Evolutionary conservation across 2,329 filamentous ascomycete genomes (phyloP).

Genomic region (Diaporthe destruens): DNA sequence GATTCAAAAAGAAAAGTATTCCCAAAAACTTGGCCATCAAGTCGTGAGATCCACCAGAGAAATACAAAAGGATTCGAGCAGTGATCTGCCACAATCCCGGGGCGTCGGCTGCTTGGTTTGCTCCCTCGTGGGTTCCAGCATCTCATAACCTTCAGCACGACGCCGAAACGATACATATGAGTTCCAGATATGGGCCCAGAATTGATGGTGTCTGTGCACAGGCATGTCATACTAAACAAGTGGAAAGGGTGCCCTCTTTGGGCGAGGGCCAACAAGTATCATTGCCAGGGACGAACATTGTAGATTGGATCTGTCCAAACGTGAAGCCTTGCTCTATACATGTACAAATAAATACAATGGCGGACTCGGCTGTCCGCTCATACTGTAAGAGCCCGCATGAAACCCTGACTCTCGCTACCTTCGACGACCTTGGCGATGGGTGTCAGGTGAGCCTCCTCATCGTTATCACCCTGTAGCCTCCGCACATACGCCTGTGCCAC

Average conservation of each 20-base stretch:
- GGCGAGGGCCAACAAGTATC: not conserved
- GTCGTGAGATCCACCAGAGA: not conserved
- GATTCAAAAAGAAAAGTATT: too few species aligned
- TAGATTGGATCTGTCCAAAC: not conserved
- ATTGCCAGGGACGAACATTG: not conserved
- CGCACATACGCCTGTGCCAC: constrained; percentile 69
- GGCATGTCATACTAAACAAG: too few species aligned
- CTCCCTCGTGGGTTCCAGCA: too few species aligned
- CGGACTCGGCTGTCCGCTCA: constrained; percentile 21
- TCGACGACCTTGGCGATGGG: constrained; percentile 70
- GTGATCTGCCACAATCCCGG: too few species aligned
- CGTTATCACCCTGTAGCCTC: constrained; percentile 53
- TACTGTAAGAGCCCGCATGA: constrained; percentile 60
- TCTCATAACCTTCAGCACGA: too few species aligned
- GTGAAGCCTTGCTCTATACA: not conserved
- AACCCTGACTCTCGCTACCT: constrained; percentile 67
- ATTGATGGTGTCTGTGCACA: too few species aligned
- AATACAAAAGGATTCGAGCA: not conserved
- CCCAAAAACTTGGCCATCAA: not conserved
- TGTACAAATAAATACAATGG: not conserved
- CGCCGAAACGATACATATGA: too few species aligned
- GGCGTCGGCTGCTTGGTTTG: not conserved
- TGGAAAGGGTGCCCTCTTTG: too few species aligned
- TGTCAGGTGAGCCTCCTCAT: constrained; percentile 56
- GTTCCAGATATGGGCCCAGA: too few species aligned